Evolutionary conservation across 495 filamentous ascomycete species (phyloP).

Genomic region (Talaromyces proteolyticus): DNA sequence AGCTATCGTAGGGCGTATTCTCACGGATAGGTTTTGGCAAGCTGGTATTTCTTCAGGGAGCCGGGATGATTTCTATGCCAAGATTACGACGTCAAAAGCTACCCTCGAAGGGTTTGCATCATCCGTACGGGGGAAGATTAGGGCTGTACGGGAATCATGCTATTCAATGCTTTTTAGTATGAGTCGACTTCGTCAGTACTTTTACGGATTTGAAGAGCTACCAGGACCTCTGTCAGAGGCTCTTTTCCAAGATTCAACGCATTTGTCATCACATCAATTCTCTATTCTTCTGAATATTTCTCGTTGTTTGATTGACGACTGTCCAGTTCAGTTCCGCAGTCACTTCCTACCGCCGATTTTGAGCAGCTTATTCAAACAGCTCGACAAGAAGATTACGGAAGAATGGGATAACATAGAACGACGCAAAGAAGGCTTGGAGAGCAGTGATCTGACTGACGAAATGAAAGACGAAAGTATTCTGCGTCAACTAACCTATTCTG

Average conservation of each 20-base stretch:
- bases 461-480: constrained; percentile 98
- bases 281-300: constrained; percentile 84
- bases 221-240: constrained; percentile 79
- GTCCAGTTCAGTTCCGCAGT: constrained; percentile 66
- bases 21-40: constrained; percentile 98
- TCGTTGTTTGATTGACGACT: constrained; percentile 82
- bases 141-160: constrained; percentile 84
- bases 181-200: constrained; percentile 77
- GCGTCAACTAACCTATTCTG: constrained; percentile 85
- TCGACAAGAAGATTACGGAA: constrained; percentile 76
- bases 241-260: constrained; percentile 75
- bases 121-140: constrained; percentile 78
- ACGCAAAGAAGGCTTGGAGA: constrained; percentile 57
- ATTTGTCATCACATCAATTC: constrained; percentile 87
- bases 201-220: constrained; percentile 83
- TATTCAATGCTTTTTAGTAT: constrained; percentile 94
- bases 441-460: constrained; percentile 75
- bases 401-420: constrained; percentile 74
- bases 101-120: constrained; percentile 94
- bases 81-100: constrained; percentile 77
- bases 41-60: constrained; percentile 92
- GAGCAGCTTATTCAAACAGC: constrained; percentile 71
- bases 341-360: constrained; percentile 87
- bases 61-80: constrained; percentile 92
- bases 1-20: constrained; percentile 68